A percentile compares a stretch with the other conserved stretches of the same genome.
phyloP scores from a whole-genome alignment of 2,329 filamentous ascomycete genomes.

The Diaporthe longicolla region DNA sequence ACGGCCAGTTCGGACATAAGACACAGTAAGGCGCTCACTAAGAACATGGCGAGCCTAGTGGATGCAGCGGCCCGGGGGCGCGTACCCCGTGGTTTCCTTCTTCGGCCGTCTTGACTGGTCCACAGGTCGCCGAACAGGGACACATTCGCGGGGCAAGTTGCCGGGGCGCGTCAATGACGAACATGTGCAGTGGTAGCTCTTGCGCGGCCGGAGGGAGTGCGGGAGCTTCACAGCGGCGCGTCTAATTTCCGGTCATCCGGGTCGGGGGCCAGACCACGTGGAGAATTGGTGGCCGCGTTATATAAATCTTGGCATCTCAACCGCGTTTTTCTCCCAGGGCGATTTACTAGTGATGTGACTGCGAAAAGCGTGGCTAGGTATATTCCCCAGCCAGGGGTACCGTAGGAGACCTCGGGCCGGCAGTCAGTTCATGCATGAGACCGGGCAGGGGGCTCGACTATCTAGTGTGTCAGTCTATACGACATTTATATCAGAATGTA shows the following conservation, averaged over 20 bases:
- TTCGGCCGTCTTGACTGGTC: neutral
- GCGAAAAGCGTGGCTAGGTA: neutral
- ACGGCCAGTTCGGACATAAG: neutral
- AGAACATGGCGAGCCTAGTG: slow-evolving; percentile 1
- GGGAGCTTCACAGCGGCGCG: neutral
- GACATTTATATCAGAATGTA: no score
- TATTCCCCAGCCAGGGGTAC: neutral
- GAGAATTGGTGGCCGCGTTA: neutral
- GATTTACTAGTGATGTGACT: neutral
- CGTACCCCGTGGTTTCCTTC: neutral
- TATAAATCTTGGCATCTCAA: neutral
- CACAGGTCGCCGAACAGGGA: neutral
- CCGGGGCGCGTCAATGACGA: neutral
- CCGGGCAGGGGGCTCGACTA: no score
- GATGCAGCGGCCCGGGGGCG: neutral
- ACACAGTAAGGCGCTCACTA: neutral
- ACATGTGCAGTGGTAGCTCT: slow-evolving; percentile 8
- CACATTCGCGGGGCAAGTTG: slow-evolving; percentile 15
- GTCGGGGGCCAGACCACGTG: neutral
- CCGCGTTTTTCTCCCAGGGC: neutral
- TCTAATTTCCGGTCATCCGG: slow-evolving; percentile 25
- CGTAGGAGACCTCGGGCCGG: neutral
- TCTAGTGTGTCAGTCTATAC: no score
- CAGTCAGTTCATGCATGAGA: neutral
- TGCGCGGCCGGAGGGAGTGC: slow-evolving; percentile 4